Evolutionary conservation across 2,329 filamentous ascomycete genomes (phyloP).

Genomic region (Colletotrichum sp.): DNA sequence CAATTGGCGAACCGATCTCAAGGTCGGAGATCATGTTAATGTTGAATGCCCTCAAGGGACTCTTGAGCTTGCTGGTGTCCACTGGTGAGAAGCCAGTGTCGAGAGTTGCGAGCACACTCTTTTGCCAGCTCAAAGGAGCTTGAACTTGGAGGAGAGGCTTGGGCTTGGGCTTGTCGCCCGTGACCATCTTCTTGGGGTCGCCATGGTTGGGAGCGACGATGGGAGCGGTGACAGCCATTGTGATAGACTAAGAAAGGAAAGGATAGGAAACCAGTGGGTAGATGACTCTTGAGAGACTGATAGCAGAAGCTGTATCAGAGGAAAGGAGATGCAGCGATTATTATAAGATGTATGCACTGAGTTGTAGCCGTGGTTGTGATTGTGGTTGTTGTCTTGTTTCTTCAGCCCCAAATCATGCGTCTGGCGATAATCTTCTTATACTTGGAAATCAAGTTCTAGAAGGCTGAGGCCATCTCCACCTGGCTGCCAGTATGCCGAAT

Average conservation of each 20-base stretch:
- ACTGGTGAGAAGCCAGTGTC: slow-evolving; percentile 14
- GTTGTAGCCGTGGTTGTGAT: not conserved
- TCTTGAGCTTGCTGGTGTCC: not conserved
- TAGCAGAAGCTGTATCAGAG: not conserved
- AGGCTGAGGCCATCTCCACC: not conserved
- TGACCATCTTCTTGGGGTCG: not conserved
- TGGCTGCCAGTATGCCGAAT: not conserved
- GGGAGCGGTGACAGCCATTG: slow-evolving; percentile 6
- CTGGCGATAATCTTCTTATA: slow-evolving; percentile 18
- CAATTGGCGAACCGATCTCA: slow-evolving; percentile 17
- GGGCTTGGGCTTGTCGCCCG: not conserved
- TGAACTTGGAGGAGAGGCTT: slow-evolving; percentile 7
- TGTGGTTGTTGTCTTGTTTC: not conserved
- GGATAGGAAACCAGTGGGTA: not conserved
- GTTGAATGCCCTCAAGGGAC: slow-evolving; percentile 7
- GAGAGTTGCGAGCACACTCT: not conserved
- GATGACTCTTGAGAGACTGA: not conserved
- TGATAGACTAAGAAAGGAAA: not conserved
- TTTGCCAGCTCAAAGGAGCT: not conserved
- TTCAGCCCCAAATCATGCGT: not conserved
- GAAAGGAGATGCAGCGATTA: not conserved
- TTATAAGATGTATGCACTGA: not conserved
- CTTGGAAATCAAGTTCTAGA: not conserved
- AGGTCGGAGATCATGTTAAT: slow-evolving; percentile 4
- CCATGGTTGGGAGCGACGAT: not conserved